Conservation (phyloP, 352 stramenopile species). For the Plasmopara halstedii region DNA sequence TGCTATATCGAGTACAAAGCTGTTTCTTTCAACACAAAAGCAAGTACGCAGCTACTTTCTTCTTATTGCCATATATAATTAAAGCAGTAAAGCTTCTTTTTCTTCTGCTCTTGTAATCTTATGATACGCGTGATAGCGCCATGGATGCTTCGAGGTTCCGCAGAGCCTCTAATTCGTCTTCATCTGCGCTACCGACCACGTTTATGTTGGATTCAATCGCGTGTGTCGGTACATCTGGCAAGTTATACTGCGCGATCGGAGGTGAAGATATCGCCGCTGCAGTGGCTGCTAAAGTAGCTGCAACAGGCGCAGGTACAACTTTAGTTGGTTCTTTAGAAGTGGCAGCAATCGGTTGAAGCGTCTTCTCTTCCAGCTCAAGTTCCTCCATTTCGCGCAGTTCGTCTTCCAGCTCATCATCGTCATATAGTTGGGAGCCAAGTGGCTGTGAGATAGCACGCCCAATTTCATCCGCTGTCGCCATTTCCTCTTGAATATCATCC, state of each 20-base stretch:
- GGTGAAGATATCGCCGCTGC: conserved; percentile 14
- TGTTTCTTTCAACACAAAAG: too few species aligned
- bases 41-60: too few species aligned
- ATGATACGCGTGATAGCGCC: conserved; percentile 44
- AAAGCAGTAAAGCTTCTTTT: conserved; percentile 5
- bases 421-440: conserved; percentile 86
- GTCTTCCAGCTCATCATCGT: conserved; percentile 93
- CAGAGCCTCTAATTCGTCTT: conserved; percentile 79
- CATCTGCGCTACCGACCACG: conserved; percentile 58
- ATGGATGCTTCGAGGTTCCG: conserved; percentile 83
- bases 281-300: conserved; percentile 18
- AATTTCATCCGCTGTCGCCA: conserved; percentile 94
- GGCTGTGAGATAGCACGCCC: conserved; percentile 90
- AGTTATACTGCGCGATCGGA: conserved; percentile 41
- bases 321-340: conserved; percentile 21
- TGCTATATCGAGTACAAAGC: too few species aligned
- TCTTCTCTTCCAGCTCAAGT: conserved; percentile 86
- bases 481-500: conserved; percentile 97
- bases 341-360: conserved; percentile 38
- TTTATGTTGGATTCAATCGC: conserved; percentile 69
- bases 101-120: conserved; percentile 4
- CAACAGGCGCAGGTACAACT: conserved; percentile 13
- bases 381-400: conserved; percentile 92
- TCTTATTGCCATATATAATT: conserved; percentile 34
- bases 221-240: conserved; percentile 76